These are phyloP conservation scores for Monosporascus sp. DNA, from an alignment of 2,329 filamentous ascomycete species.

Conservation along the genomic window DNA sequence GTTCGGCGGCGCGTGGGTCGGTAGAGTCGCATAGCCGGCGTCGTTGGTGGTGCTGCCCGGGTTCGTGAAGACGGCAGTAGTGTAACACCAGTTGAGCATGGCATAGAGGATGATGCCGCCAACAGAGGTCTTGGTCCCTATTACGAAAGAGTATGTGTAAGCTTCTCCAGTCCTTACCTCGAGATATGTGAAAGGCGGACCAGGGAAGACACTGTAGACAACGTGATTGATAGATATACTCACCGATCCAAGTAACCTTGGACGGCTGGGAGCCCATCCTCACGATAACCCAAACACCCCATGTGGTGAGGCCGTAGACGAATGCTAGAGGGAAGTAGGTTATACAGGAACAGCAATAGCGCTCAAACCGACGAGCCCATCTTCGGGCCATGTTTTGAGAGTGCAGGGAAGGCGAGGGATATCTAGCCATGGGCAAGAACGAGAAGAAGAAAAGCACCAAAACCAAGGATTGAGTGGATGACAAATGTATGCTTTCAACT, in stretches of 20 bases:
- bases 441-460: constrained; percentile 1
- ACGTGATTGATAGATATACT: constrained; percentile 11
- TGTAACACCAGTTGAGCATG: constrained; percentile 85
- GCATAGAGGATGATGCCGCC: constrained; percentile 68
- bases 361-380: constrained; percentile 68
- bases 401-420: constrained; percentile 17
- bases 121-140: constrained; percentile 52
- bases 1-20: constrained; percentile 58
- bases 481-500: too few species aligned
- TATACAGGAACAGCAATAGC: constrained; percentile 72
- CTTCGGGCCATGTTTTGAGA: constrained; percentile 48
- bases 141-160: constrained; percentile 1
- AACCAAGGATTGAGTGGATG: not conserved
- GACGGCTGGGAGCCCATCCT: constrained; percentile 59
- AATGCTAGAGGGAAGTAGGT: constrained; percentile 85
- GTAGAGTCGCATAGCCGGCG: constrained; percentile 73
- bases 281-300: constrained; percentile 85
- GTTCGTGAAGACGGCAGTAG: constrained; percentile 85
- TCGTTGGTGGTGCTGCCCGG: constrained; percentile 67
- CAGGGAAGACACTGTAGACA: not conserved
- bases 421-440: not conserved
- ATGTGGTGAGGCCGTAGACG: constrained; percentile 84
- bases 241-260: constrained; percentile 54
- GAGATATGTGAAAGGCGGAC: constrained; percentile 10
- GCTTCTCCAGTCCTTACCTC: constrained; percentile 4